Evolutionary conservation across 768 basidiomycete species (phyloP), one percentile per base, ranked within the genome.

Genomic region (Podaxis sp.): DNA sequence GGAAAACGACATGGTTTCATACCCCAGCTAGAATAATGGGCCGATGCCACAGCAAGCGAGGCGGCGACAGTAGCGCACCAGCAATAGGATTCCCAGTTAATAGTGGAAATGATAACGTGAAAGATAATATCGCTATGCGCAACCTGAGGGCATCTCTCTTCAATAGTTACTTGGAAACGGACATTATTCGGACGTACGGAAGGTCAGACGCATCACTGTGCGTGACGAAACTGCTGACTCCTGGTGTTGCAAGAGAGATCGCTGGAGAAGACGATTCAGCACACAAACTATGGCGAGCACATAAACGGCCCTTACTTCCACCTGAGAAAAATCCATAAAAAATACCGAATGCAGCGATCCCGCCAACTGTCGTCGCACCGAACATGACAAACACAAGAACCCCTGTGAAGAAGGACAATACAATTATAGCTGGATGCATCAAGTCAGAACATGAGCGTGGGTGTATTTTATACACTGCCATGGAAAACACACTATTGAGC

Each of bases 281-380:
- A 50, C 36, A 36, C 42, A 25, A 62, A 23, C 18, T 18, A 47
- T 36, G 23, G 44, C 14, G 25, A 27, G 40, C 35, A 38, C 23
- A 56, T 52, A 42, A 16, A 35, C 50, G 21, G 18, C 5, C 73
- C 77, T 61, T 62, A 83, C 81, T 75, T 68, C 78, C 80, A 38
- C 83, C 83, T 42, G 81, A 81, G 68, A 82, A 82, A 69, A 83
- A 82, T 0, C 83, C 83, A 65, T 83, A 85, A 54, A 79, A 72
- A 21, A 82, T 67, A 6, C 70, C 79, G 68, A 84, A 82, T 4
- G 75, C 67, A 7, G 76, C 69, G 28, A 79, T 74, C 16, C 82
- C 82, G 2, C 69, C 71, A 28, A 74, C 64, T 52, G 65, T 78
- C 5, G 72, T 74, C 0, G 78, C 79, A n/a, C 76, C 80, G 61